Evolutionary conservation across 2,329 filamentous ascomycete species (phyloP), one percentile per base, ranked within the genome.

Genomic region (Pyrenophora tritici-repentis): DNA sequence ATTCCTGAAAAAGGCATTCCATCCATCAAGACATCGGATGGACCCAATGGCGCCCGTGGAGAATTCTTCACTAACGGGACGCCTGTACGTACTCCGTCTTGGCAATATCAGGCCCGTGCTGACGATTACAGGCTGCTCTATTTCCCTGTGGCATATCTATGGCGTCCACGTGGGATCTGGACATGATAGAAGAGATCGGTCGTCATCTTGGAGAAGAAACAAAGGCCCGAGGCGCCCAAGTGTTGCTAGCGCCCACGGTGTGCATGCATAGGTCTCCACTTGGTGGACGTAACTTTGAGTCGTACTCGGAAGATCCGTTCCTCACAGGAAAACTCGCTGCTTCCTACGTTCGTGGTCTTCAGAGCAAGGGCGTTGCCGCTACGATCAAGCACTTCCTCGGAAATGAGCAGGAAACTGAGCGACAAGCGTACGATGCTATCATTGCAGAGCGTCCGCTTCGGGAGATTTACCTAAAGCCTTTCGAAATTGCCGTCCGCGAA

Each of bases 251-350:
- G 0, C 89, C 89, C 2, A 92, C 89, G 1, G 86, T 91, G 29
- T 91, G 90, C 75, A 87, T 91, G 79, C 90, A 94, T 65, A 83
- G 90, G 13, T 89, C 89, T 42, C 90, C 90, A 0, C 79, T 94
- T 0, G 90, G 90, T n/a, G 90, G 90, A 14, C 82, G 90, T 53
- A 91, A 91, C 58, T 95, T 94, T 61, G 90, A 95, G 73, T 91
- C 89, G 0, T 94, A 91, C 70, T 91, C 88, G 0, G 90, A 94
- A 71, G 90, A 94, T 60, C 90, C 90, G 0, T 81, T 87, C 8
- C 79, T 95, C 4, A 90, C 89, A 0, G 89, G 89, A 26, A 88
- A 86, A 56, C 76, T 91, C 53, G 87, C 88, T 10, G 83, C 87
- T 1, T 82, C 87, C 53, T 89, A 89, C 55, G 86, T 90, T 65